These are phyloP conservation scores for Carex myosuroides DNA, from an alignment of 176 grass and related monocot species.

Conservation along the genomic window DNA sequence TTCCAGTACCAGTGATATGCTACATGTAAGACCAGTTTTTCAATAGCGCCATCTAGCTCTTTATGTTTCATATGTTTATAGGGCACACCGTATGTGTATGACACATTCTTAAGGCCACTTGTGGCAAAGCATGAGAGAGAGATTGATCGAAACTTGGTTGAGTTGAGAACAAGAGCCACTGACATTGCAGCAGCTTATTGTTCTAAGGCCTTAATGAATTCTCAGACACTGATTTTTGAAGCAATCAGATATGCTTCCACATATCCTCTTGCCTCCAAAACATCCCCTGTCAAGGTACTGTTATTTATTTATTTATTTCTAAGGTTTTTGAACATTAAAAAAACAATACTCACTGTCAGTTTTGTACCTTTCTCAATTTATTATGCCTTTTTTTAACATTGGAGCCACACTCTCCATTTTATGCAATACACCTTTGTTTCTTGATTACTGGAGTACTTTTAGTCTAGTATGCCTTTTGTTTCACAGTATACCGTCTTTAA, in stretches of 20 bases:
- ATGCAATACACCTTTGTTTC: not conserved
- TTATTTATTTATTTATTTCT: not conserved
- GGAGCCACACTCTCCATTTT: not conserved
- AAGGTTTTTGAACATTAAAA: not conserved
- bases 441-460: not conserved
- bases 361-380: not conserved
- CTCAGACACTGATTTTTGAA: conserved; percentile 30
- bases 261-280: conserved; percentile 18
- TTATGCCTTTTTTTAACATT: not conserved
- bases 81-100: conserved; percentile 51
- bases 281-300: conserved; percentile 13
- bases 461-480: not conserved
- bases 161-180: conserved; percentile 35
- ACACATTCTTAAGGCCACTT: conserved; percentile 40
- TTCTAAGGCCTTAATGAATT: conserved; percentile 20
- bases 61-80: conserved; percentile 11
- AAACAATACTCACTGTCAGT: not conserved
- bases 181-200: conserved; percentile 33
- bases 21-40: not conserved
- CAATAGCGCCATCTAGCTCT: not conserved
- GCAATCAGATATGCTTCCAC: conserved; percentile 18
- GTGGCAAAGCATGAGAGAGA: conserved; percentile 50
- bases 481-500: not conserved
- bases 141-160: conserved; percentile 44
- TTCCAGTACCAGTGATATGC: not conserved